phyloP scores from a whole-genome alignment of 441 rosid species.

The Populus hybrid region DNA sequence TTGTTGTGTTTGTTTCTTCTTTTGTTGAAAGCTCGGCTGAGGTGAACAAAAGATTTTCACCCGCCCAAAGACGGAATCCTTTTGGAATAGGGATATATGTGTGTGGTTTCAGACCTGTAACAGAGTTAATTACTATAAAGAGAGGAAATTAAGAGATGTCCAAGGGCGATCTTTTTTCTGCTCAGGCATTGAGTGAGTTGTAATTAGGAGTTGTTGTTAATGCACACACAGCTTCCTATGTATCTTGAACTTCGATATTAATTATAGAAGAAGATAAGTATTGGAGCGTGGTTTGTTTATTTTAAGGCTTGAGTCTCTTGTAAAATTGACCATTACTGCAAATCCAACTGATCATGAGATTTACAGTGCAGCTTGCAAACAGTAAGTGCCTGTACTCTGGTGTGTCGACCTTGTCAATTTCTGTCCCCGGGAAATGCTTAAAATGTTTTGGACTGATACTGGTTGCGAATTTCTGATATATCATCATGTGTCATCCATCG shows the following conservation, averaged over 20 bases:
- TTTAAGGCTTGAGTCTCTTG: not conserved
- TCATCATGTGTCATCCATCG: too few species aligned
- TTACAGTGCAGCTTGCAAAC: too few species aligned
- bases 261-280: not conserved
- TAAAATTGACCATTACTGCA: too few species aligned
- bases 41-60: slow-evolving; percentile 2
- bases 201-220: not conserved
- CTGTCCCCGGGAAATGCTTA: not conserved
- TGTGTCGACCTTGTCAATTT: too few species aligned
- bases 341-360: not conserved
- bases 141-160: not conserved
- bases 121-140: not conserved
- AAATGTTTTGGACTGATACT: not conserved
- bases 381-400: too few species aligned
- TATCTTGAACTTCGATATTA: too few species aligned
- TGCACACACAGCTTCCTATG: not conserved
- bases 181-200: not conserved
- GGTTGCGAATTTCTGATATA: too few species aligned
- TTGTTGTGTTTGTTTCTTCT: not conserved
- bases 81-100: not conserved
- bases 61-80: not conserved
- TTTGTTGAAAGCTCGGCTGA: not conserved
- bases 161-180: not conserved
- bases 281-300: not conserved
- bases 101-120: not conserved